Evolutionary conservation across 1,139 yeast species (phyloP).

Genomic region (Magnusiomyces fungicola): DNA sequence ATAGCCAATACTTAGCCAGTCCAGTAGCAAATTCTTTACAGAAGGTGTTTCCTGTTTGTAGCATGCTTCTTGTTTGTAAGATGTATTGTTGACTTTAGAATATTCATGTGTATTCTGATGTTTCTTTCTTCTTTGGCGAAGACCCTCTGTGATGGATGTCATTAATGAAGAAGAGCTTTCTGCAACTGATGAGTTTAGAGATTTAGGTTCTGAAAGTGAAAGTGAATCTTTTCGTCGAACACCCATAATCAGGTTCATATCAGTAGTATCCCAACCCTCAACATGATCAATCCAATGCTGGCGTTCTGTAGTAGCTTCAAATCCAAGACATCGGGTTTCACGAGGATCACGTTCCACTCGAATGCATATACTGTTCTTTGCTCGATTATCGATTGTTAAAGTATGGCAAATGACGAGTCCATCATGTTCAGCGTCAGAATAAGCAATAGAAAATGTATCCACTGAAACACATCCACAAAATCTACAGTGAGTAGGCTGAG

Average conservation of each 20-base stretch:
- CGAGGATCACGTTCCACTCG: conserved; percentile 90
- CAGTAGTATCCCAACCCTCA: conserved; percentile 73
- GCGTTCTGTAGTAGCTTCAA: conserved; percentile 64
- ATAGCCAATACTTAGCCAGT: no score
- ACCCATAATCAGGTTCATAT: conserved; percentile 69
- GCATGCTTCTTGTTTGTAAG: neutral
- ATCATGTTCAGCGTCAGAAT: conserved; percentile 49
- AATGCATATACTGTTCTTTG: conserved; percentile 72
- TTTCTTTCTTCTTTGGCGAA: neutral
- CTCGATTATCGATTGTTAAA: conserved; percentile 61
- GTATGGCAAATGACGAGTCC: conserved; percentile 65
- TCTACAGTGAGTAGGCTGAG: conserved; percentile 79
- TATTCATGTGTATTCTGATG: no score
- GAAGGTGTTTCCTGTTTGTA: neutral
- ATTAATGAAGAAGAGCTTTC: neutral
- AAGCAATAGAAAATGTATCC: conserved; percentile 61
- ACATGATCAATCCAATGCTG: conserved; percentile 59
- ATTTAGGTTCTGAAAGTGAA: neutral
- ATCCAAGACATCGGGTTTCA: conserved; percentile 83
- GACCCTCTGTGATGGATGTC: no score
- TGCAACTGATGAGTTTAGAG: neutral
- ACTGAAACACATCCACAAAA: conserved; percentile 88
- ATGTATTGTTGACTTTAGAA: no score
- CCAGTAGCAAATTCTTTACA: no score
- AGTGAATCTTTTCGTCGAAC: conserved; percentile 41